Conservation (phyloP, 176 grass and related monocot species). For the Thinopyrum elongatum region DNA sequence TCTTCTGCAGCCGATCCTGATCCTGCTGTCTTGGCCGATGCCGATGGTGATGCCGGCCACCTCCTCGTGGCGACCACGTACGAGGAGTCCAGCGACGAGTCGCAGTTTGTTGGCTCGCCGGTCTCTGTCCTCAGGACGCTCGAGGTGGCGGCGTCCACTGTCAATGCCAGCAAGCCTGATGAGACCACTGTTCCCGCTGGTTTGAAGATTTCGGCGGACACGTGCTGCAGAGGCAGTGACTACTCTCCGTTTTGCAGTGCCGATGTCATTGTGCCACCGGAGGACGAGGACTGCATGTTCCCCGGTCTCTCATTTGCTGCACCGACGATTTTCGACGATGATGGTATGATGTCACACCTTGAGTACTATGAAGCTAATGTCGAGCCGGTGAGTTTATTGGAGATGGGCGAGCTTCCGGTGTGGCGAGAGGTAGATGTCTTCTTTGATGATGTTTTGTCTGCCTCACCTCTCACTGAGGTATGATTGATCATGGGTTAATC, state of each 20-base stretch:
- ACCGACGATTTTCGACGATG: background rate
- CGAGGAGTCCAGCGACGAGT: conserved; percentile 80
- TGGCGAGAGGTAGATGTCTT: conserved; percentile 7
- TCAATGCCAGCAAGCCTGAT: background rate
- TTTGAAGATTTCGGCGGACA: background rate
- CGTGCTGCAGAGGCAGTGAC: background rate
- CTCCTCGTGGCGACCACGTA: no score
- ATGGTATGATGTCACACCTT: background rate
- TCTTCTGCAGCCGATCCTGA: background rate
- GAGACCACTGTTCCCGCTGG: background rate
- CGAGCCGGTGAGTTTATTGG: background rate
- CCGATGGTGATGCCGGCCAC: background rate
- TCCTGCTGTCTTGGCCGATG: background rate
- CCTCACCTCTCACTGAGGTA: background rate
- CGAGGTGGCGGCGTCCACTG: background rate
- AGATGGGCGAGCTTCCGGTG: conserved; percentile 20
- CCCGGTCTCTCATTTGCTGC: conserved; percentile 1
- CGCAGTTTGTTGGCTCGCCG: conserved; percentile 51
- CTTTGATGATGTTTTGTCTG: conserved; percentile 17
- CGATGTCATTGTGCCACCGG: background rate
- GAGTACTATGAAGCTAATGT: background rate
- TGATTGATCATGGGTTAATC: background rate
- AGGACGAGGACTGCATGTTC: background rate
- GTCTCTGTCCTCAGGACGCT: conserved; percentile 59
- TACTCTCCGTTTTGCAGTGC: background rate